These are phyloP conservation scores for Pittosporum tobira DNA, from an alignment of 129 eudicot genomes.

Conservation along the genomic window DNA sequence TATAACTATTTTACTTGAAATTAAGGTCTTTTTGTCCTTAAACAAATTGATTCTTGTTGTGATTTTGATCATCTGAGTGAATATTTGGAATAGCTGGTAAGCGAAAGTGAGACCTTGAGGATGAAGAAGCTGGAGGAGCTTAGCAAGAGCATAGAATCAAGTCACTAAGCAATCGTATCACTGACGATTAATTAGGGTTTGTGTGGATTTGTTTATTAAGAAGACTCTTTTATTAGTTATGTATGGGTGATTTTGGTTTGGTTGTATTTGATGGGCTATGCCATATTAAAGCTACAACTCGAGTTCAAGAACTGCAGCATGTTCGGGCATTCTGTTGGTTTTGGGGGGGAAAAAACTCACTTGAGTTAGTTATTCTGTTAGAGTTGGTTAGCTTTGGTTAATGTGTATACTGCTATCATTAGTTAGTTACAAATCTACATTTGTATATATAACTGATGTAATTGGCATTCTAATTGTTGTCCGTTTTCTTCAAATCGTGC, in stretches of 20 bases:
- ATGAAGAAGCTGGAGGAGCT: conserved; percentile 82
- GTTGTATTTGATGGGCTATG: conserved; percentile 6
- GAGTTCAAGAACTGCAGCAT: conserved; percentile 6
- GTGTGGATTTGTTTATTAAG: conserved; percentile 1
- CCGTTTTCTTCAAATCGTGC: not conserved
- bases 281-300: not conserved
- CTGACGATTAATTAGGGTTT: conserved; percentile 5
- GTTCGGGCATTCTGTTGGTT: not conserved
- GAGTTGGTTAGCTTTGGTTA: not conserved
- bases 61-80: conserved; percentile 6
- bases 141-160: conserved; percentile 35
- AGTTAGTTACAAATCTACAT: not conserved
- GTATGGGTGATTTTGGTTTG: conserved; percentile 5
- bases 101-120: conserved; percentile 68
- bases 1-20: not conserved
- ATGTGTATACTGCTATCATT: conserved; percentile 5
- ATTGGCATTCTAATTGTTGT: not conserved
- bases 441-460: conserved; percentile 6
- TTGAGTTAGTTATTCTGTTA: conserved; percentile 11
- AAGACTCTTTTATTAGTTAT: not conserved
- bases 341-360: not conserved
- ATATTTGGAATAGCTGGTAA: conserved; percentile 47
- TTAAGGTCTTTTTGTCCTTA: not conserved
- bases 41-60: not conserved
- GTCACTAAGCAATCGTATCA: not conserved